These are phyloP conservation scores for Echites panduratus DNA, from an alignment of 257 asterid genomes.

Conservation along the genomic window DNA sequence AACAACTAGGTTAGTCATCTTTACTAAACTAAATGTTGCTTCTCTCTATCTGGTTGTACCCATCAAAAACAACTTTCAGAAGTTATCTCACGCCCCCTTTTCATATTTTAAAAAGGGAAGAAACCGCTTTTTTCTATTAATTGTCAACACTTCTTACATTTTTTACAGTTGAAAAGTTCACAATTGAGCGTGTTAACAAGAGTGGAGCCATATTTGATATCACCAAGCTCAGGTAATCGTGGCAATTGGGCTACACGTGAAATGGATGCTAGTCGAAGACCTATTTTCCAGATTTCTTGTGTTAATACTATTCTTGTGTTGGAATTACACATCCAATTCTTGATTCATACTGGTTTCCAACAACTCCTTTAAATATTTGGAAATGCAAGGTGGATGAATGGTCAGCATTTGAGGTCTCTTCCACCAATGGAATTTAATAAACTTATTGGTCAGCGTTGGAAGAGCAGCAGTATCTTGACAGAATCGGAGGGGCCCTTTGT, in stretches of 20 bases:
- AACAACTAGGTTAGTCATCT: slow-evolving; percentile 63
- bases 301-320: slow-evolving; percentile 12
- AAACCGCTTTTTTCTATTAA: neutral
- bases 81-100: neutral
- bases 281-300: neutral
- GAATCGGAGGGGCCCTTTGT: slow-evolving; percentile 67
- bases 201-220: slow-evolving; percentile 88
- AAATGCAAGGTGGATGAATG: slow-evolving; percentile 91
- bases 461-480: slow-evolving; percentile 46
- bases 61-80: neutral
- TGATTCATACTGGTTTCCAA: slow-evolving; percentile 15
- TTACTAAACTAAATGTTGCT: slow-evolving; percentile 15
- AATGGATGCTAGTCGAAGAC: neutral
- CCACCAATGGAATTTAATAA: slow-evolving; percentile 47
- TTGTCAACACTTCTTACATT: slow-evolving; percentile 18
- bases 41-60: neutral
- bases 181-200: slow-evolving; percentile 89
- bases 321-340: neutral
- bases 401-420: slow-evolving; percentile 82
- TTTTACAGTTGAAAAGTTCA: slow-evolving; percentile 69
- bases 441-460: slow-evolving; percentile 77
- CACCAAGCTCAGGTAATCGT: slow-evolving; percentile 70
- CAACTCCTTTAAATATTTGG: slow-evolving; percentile 21
- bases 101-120: neutral
- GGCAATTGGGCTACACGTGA: neutral